These are phyloP conservation scores for Podaxis rugospora DNA, from an alignment of 768 basidiomycete species.

Conservation along the genomic window DNA sequence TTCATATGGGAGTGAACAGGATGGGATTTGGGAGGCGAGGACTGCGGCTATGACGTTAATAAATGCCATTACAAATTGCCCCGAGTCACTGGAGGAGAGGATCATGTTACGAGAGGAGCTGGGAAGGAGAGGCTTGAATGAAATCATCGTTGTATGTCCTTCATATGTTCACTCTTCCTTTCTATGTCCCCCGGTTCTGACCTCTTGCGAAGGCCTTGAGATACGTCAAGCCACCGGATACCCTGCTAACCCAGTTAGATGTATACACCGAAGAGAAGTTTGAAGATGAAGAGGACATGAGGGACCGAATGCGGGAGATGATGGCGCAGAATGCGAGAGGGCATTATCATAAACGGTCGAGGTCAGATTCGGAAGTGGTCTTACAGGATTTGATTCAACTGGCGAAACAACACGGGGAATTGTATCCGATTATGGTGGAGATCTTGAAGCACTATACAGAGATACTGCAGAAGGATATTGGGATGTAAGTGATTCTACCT, in stretches of 20 bases:
- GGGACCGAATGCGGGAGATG: conserved; percentile 49
- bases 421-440: conserved; percentile 59
- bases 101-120: conserved; percentile 82
- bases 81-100: conserved; percentile 74
- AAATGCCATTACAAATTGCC: conserved; percentile 75
- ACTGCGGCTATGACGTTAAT: conserved; percentile 72
- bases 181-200: not conserved
- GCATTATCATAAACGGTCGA: conserved; percentile 23
- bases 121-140: conserved; percentile 74
- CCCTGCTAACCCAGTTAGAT: conserved; percentile 71
- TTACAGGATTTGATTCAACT: conserved; percentile 58
- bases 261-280: conserved; percentile 86
- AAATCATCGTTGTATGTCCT: conserved; percentile 69
- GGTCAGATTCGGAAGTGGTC: conserved; percentile 48
- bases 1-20: conserved; percentile 47
- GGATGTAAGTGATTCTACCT: conserved; percentile 44
- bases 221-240: conserved; percentile 69
- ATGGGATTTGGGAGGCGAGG: conserved; percentile 79
- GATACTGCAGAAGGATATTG: conserved; percentile 55
- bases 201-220: conserved; percentile 53
- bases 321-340: conserved; percentile 22
- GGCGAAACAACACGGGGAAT: conserved; percentile 56
- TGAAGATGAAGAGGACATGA: conserved; percentile 85
- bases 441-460: conserved; percentile 52
- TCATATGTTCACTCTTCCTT: conserved; percentile 12